Percentiles rank a stretch among this genome's conserved stretches.
phyloP scores from a whole-genome alignment of 768 basidiomycete genomes.

The Pisolithus orientalis region DNA sequence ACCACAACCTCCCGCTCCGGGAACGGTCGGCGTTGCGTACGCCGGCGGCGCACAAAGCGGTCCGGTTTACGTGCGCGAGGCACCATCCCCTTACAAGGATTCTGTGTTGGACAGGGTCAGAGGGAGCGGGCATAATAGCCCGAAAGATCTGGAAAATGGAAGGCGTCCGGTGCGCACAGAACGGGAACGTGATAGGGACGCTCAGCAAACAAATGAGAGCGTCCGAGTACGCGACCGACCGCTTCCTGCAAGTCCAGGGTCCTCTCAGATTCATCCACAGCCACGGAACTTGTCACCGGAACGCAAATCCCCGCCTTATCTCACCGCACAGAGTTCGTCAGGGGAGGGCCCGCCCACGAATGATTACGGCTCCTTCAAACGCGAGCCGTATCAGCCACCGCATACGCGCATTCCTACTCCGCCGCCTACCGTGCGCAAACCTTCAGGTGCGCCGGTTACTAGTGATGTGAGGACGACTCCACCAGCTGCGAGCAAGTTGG shows the following conservation, averaged over 20 bases:
- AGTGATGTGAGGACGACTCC: conserved; percentile 28
- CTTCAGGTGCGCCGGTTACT: conserved; percentile 11
- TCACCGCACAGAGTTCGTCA: conserved; percentile 42
- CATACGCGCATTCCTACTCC: conserved; percentile 25
- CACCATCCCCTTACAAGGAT: conserved; percentile 42
- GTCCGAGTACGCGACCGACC: conserved; percentile 19
- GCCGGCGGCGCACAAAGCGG: conserved; percentile 40
- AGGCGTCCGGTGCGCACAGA: conserved; percentile 21
- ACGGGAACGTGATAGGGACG: conserved; percentile 39
- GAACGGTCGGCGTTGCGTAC: conserved; percentile 39
- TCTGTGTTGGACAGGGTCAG: conserved; percentile 51
- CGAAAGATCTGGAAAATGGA: conserved; percentile 42
- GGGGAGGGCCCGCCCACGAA: conserved; percentile 34
- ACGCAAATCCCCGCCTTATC: conserved; percentile 44
- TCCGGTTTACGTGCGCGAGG: conserved; percentile 28
- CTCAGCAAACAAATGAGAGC: conserved; percentile 22
- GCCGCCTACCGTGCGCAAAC: conserved; percentile 21
- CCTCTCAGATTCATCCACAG: conserved; percentile 35
- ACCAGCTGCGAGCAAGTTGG: conserved; percentile 31
- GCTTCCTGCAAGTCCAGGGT: conserved; percentile 31
- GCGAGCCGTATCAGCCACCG: conserved; percentile 36
- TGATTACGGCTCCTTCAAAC: conserved; percentile 40
- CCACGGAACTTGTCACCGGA: conserved; percentile 47
- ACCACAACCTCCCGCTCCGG: conserved; percentile 30
- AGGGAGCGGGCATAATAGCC: conserved; percentile 45